These are phyloP conservation scores for Rhizoclosmatium globosum DNA, from an alignment of 192 early-diverging fungal genomes.

Conservation along the genomic window DNA sequence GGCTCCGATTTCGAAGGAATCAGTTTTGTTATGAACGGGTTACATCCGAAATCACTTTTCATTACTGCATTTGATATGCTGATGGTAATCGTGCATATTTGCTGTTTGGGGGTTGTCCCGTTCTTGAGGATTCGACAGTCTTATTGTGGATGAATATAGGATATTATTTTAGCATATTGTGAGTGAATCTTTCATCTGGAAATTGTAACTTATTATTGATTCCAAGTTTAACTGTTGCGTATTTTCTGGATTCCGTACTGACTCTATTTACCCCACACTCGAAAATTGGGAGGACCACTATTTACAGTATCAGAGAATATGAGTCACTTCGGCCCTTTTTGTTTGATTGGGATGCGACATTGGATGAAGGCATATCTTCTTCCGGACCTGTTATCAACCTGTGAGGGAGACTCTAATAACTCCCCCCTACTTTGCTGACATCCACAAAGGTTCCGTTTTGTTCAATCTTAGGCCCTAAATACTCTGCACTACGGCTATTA, in stretches of 20 bases:
- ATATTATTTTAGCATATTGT: not conserved
- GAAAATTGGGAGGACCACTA: not conserved
- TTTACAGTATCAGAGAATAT: not conserved
- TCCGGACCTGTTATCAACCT: conserved; percentile 12
- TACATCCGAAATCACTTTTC: conserved; percentile 7
- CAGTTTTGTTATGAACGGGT: not conserved
- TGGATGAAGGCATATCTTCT: conserved; percentile 1
- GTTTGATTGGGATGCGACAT: not conserved
- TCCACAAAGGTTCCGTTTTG: not conserved
- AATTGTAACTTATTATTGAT: not conserved
- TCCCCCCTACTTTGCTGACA: not conserved
- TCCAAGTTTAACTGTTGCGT: not conserved
- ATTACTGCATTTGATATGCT: not conserved
- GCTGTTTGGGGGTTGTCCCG: conserved; percentile 1
- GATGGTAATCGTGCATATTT: conserved; percentile 2
- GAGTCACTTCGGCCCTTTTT: conserved; percentile 11
- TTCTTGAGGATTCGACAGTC: not conserved
- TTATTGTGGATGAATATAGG: not conserved
- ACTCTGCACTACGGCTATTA: not conserved
- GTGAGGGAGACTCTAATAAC: not conserved
- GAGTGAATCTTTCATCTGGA: not conserved
- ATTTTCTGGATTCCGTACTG: not conserved
- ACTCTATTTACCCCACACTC: conserved; percentile 10
- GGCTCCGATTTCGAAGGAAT: not conserved
- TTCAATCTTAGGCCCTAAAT: not conserved